A percentile compares a stretch with the other conserved stretches of the same genome.
Evolutionary conservation across 306 rosid species (phyloP).

Genomic region (Mucuna pruriens): DNA sequence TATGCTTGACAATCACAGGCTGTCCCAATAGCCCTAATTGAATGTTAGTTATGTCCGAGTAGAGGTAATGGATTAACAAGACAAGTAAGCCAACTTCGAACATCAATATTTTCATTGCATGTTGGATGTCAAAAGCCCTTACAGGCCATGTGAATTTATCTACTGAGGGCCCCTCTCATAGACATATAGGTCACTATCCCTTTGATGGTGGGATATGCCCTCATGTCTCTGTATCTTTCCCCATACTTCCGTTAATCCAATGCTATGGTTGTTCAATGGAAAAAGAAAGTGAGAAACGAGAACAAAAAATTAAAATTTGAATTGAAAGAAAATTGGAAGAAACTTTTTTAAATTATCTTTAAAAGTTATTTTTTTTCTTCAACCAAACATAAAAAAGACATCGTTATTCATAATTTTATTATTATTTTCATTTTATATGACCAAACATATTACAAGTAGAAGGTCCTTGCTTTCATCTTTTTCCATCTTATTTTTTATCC

Average conservation of each 20-base stretch:
- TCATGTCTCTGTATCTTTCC: conserved; percentile 31
- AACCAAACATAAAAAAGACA: too few species aligned
- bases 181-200: conserved; percentile 41
- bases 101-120: conserved; percentile 23
- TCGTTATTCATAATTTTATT: too few species aligned
- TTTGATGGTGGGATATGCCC: conserved; percentile 24
- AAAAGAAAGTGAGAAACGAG: too few species aligned
- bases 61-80: conserved; percentile 15
- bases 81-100: conserved; percentile 45
- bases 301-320: too few species aligned
- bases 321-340: too few species aligned
- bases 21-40: conserved; percentile 50
- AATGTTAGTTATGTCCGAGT: conserved; percentile 44
- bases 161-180: conserved; percentile 44
- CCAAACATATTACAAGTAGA: too few species aligned
- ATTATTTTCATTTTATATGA: too few species aligned
- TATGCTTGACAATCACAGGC: conserved; percentile 60
- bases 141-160: conserved; percentile 58
- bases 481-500: too few species aligned
- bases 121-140: conserved; percentile 40
- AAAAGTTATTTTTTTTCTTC: too few species aligned
- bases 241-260: neutral
- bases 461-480: too few species aligned
- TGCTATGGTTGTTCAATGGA: too few species aligned
- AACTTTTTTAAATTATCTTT: too few species aligned